phyloP scores from a whole-genome alignment of 2,329 filamentous ascomycete species.

The Pseudocercospora ulei region DNA sequence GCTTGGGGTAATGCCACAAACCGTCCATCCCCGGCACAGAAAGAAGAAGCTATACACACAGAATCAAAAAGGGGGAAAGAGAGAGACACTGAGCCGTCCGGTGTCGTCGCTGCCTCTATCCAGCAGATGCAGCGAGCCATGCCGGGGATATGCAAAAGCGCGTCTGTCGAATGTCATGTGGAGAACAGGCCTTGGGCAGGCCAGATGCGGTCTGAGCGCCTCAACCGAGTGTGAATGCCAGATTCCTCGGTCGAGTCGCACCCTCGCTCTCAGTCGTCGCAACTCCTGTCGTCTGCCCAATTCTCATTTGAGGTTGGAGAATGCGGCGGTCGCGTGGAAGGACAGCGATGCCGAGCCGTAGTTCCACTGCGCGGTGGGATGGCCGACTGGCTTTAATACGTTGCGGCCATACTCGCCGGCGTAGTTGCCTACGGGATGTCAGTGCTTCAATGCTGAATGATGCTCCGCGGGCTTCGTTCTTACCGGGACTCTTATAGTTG shows the following conservation, averaged over 20 bases:
- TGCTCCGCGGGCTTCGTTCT: constrained; percentile 29
- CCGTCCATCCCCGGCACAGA: constrained; percentile 15
- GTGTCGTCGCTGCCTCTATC: constrained; percentile 13
- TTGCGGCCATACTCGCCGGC: constrained; percentile 47
- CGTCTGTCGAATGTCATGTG: constrained; percentile 5
- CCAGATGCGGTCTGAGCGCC: constrained; percentile 15
- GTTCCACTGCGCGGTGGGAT: constrained; percentile 34
- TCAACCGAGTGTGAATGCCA: constrained; percentile 15
- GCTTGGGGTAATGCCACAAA: constrained; percentile 14
- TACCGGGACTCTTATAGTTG: constrained; percentile 73
- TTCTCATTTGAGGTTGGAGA: constrained; percentile 5
- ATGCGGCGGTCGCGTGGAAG: constrained; percentile 7
- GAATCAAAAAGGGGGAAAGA: constrained; percentile 14
- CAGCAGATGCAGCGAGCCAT: constrained; percentile 15
- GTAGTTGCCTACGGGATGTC: constrained; percentile 44
- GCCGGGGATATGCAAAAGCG: constrained; percentile 12
- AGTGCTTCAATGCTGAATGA: constrained; percentile 8
- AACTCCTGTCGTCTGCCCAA: constrained; percentile 20
- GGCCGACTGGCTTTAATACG: constrained; percentile 39
- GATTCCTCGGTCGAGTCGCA: constrained; percentile 18
- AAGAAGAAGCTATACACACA: constrained; percentile 18
- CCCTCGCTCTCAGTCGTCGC: constrained; percentile 18
- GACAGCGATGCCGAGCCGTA: constrained; percentile 4
- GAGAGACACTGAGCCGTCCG: constrained; percentile 14
- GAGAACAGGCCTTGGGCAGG: constrained; percentile 9